phyloP scores from a whole-genome alignment of 805 yeast genomes.

The Wickerhamiella domercqiae region DNA sequence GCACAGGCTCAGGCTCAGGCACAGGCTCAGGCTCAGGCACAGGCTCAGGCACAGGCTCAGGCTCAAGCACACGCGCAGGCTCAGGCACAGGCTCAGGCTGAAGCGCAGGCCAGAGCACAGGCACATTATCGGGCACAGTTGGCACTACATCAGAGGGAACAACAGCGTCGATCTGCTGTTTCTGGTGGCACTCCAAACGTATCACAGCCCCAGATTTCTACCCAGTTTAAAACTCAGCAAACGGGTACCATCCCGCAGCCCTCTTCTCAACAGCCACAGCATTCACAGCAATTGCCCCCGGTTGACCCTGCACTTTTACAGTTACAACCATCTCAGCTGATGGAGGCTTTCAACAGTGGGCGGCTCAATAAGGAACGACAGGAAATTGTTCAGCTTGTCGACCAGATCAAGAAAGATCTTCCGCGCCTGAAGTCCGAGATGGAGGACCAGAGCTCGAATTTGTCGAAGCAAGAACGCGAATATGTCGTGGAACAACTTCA shows the following conservation, averaged over 20 bases:
- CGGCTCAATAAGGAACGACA: constrained; percentile 44
- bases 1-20: constrained; percentile 13
- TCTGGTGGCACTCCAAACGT: too few species aligned
- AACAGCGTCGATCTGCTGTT: constrained; percentile 12
- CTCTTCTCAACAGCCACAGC: neutral
- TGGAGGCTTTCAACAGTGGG: constrained; percentile 26
- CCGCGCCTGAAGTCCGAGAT: constrained; percentile 36
- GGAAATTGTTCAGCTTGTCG: constrained; percentile 42
- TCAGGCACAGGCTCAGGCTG: constrained; percentile 7
- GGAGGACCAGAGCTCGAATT: constrained; percentile 42
- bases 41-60: constrained; percentile 14
- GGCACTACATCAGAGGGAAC: constrained; percentile 11
- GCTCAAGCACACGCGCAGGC: constrained; percentile 15
- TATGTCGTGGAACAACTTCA: constrained; percentile 36
- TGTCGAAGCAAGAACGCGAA: constrained; percentile 50
- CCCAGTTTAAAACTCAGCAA: neutral
- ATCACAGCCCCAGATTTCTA: neutral
- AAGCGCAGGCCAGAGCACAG: constrained; percentile 5
- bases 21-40: constrained; percentile 15
- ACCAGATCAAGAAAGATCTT: constrained; percentile 47
- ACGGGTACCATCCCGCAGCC: neutral
- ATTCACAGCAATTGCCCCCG: constrained; percentile 1
- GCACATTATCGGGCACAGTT: constrained; percentile 5
- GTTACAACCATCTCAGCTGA: constrained; percentile 10
- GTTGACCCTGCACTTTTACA: constrained; percentile 9